Base-by-base conservation (phyloP, 2,329 filamentous ascomycete species). In the Furcasterigmium sp. region DNA sequence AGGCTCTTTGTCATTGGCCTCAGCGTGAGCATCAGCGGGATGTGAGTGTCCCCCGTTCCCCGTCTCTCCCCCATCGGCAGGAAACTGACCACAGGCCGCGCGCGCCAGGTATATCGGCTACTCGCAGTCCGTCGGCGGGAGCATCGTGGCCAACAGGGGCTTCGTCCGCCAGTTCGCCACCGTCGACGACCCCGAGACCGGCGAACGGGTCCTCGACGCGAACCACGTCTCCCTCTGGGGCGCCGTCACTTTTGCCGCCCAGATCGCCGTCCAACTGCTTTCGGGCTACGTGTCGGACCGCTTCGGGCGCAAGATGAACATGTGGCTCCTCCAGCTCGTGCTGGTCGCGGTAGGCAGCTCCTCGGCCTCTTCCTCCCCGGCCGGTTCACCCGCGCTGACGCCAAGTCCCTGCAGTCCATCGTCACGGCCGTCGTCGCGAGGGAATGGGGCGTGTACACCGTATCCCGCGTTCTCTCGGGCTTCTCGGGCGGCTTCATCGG, bases 91-190 rank as follows among this genome's bases (percentile, higher is more conserved):
- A 7, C 11, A 11, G 23, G 7, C 11, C 11, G 23, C 23, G 11
- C 23, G 23, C n/a, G n/a, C n/a, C 21, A 25, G 36, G 36, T 38
- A 38, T 26, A 13, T 25, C 37, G 40, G 40, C 32, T 42, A 42
- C 32, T 30, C 19, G 5, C 28, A 26, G 19, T 42, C 40, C 6
- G 32, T 42, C 20, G 14, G 37, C 10, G 32, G 40, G 3, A 37
- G 34, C 14, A 25, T 42, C 5, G 32, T 42, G 8, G 40, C 40
- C 30, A 42, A 42, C 23, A 15, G 28, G 23, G 40, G 40, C 32
- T 42, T 42, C 21, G 18, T 42, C 32, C 14, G 37, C n/a, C 32
- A 42, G 18, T 42, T 42, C 21, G 40, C 30, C 8, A 42, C 40
- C 13, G 21, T 36, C 8, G 17, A 8, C 13, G 40, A 42, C 18